phyloP scores from a whole-genome alignment of 768 basidiomycete species.

The Naganishia antarctica region DNA sequence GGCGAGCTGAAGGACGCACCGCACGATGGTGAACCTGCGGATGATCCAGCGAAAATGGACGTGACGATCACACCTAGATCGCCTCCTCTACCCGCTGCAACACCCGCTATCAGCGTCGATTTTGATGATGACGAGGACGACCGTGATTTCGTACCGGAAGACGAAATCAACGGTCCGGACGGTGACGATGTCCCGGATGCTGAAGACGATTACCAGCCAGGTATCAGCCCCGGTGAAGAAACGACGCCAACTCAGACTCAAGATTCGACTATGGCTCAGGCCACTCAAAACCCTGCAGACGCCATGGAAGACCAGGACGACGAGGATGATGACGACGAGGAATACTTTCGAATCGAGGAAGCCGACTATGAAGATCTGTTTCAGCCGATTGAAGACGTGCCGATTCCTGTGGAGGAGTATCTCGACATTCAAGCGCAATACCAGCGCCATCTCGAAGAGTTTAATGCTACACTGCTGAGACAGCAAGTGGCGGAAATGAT shows the following conservation, averaged over 20 bases:
- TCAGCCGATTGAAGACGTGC: slow-evolving; percentile 26
- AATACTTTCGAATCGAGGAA: slow-evolving; percentile 15
- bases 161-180: not conserved
- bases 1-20: too few species aligned
- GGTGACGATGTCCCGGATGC: not conserved
- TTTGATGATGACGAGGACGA: slow-evolving; percentile 26
- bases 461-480: slow-evolving; percentile 12
- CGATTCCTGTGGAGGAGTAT: slow-evolving; percentile 21
- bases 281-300: not conserved
- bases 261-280: not conserved
- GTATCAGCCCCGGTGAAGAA: not conserved
- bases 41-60: not conserved
- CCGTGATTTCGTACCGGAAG: slow-evolving; percentile 23
- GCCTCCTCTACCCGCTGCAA: not conserved
- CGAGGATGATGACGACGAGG: slow-evolving; percentile 23
- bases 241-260: not conserved
- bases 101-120: not conserved
- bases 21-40: not conserved
- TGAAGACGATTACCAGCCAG: not conserved
- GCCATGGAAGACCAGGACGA: slow-evolving; percentile 9
- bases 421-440: slow-evolving; percentile 20
- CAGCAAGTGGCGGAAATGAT: slow-evolving; percentile 7
- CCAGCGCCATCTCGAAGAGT: slow-evolving; percentile 5
- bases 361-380: slow-evolving; percentile 26
- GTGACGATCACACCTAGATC: too few species aligned